Evolutionary conservation across 192 early-diverging fungal species (phyloP), one percentile per base, ranked within the genome.

Genomic region (Oehlia diaphana): DNA sequence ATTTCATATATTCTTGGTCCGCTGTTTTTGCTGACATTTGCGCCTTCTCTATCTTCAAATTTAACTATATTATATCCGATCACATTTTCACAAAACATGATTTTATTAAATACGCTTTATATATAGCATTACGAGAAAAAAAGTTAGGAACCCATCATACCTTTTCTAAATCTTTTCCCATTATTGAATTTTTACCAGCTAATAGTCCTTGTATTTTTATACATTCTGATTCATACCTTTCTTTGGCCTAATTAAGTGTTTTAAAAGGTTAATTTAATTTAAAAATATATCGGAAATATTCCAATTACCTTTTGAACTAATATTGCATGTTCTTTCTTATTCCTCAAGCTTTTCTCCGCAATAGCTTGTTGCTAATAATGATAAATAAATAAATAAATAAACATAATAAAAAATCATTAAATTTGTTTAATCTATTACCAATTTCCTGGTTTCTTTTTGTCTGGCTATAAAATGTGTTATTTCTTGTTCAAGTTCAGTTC

Each of bases 361-460:
- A 83, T 86, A 0, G 81, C 81, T 79, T 87, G 85, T 65, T 87
- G 81, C 86, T 87, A 63, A 47, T 44, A 44, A 9, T 47, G 44
- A 21, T 63, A 49, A 35, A 61, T 37, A 37, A 16, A 49, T 37
- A 28, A 61, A 37, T 21, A 35, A 79, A 28, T 28, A 58, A 66
- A 58, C 42, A 19, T 26, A 35, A 4, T 31, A 3, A 21, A 14
- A 47, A 47, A 47, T 12, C 0, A 47, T 12, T 12, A 23, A 35
- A 28, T 62, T n/a, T 13, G 47, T 47, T 63, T 28, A 13, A 62
- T 62, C 39, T 50, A 76, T 63, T 82, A 90, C 89, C 70, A 86
- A 62, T 62, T 92, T 89, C 23, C 92, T 84, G 70, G 89, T 90
- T 28, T 88, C 87, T 53, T 90, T 89, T 86, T 95, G 93, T 64